A percentile compares a stretch with the other conserved stretches of the same genome.
These are phyloP conservation scores for Isoetes taiwanensis DNA, from an alignment of 75 land plant species.

Conservation along the genomic window DNA sequence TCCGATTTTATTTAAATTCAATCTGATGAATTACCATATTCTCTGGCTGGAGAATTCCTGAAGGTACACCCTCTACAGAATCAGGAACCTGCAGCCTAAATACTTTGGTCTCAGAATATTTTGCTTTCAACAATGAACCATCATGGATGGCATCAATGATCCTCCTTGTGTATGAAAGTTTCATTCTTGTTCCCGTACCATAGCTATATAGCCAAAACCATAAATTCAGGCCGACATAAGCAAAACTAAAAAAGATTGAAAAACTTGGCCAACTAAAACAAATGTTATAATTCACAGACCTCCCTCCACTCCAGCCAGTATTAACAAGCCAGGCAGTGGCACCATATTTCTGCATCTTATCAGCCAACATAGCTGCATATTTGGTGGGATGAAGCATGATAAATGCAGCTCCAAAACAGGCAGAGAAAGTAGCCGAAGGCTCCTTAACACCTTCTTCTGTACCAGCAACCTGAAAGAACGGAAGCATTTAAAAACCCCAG, in stretches of 20 bases:
- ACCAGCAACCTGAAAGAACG: slow-evolving; percentile 4
- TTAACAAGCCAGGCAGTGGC: slow-evolving; percentile 6
- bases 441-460: slow-evolving; percentile 4
- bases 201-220: not conserved
- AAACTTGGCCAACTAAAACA: too few relatives aligned
- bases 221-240: too few relatives aligned
- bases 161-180: slow-evolving; percentile 1
- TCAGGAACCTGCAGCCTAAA: slow-evolving; percentile 4
- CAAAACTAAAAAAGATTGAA: too few relatives aligned
- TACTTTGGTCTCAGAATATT: not conserved
- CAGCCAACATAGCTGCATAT: slow-evolving; percentile 5
- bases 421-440: slow-evolving; percentile 3
- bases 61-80: not conserved
- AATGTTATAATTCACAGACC: too few relatives aligned
- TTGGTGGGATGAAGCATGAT: not conserved
- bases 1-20: not conserved
- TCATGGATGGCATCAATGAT: slow-evolving; percentile 10
- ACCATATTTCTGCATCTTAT: not conserved
- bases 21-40: not conserved
- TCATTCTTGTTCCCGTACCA: slow-evolving; percentile 9
- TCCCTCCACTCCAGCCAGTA: slow-evolving; percentile 5
- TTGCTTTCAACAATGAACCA: not conserved
- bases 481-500: not conserved
- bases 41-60: slow-evolving; percentile 3
- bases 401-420: slow-evolving; percentile 5